Percentiles rank a stretch among this genome's conserved stretches.
Evolutionary conservation across 129 eudicot species (phyloP).

Genomic region (Saussurea involucrata): DNA sequence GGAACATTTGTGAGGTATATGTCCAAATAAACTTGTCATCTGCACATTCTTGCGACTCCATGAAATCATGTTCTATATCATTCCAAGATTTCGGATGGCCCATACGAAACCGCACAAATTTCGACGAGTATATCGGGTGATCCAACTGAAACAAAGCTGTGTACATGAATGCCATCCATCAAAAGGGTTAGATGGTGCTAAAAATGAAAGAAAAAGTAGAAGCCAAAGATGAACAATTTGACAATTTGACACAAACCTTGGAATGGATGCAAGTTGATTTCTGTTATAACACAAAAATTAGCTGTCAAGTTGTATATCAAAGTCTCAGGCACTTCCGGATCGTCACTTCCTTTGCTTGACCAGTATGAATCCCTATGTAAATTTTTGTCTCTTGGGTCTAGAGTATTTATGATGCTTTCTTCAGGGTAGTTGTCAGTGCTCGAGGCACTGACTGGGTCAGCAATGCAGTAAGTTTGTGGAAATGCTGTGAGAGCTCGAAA

Average conservation of each 20-base stretch:
- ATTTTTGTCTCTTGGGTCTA: slow-evolving; percentile 54
- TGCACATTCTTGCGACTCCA: slow-evolving; percentile 36
- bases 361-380: slow-evolving; percentile 57
- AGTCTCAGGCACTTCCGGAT: slow-evolving; percentile 72
- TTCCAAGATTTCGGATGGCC: slow-evolving; percentile 53
- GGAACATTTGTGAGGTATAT: slow-evolving; percentile 64
- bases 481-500: slow-evolving; percentile 48
- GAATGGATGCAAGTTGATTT: slow-evolving; percentile 60
- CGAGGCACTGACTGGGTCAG: slow-evolving; percentile 70
- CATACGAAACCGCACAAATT: slow-evolving; percentile 56
- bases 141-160: slow-evolving; percentile 62
- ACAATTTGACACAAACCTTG: slow-evolving; percentile 67
- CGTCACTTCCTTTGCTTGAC: slow-evolving; percentile 79
- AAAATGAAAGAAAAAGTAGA: neutral
- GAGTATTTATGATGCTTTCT: slow-evolving; percentile 64
- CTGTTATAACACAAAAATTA: slow-evolving; percentile 55
- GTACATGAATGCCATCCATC: neutral
- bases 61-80: slow-evolving; percentile 25
- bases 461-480: slow-evolving; percentile 48
- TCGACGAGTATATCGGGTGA: slow-evolving; percentile 66
- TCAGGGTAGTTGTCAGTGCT: slow-evolving; percentile 79
- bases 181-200: neutral
- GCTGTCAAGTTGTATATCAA: slow-evolving; percentile 51
- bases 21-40: slow-evolving; percentile 71
- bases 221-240: neutral